A percentile compares a stretch with the other conserved stretches of the same genome.
Conservation (phyloP, 805 yeast genomes). For the Candida adriatica region DNA sequence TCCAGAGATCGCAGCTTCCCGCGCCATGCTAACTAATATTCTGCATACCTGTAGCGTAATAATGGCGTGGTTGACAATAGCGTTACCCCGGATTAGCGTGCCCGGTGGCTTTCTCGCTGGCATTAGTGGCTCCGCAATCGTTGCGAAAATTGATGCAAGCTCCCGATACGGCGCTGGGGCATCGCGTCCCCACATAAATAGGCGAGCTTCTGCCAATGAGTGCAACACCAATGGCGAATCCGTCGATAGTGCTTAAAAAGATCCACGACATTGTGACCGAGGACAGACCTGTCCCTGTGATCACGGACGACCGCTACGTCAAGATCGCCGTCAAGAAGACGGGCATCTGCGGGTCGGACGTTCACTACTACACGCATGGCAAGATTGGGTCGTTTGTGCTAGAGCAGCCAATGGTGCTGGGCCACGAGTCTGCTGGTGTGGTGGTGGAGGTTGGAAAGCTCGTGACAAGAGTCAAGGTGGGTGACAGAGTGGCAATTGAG, state of each 20-base stretch:
- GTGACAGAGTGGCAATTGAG: conserved; percentile 85
- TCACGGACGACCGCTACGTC: conserved; percentile 60
- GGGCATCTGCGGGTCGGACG: conserved; percentile 85
- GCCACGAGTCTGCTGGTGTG: conserved; percentile 82
- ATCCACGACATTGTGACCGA: conserved; percentile 60
- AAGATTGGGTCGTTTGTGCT: conserved; percentile 72
- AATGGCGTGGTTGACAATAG: too few species aligned
- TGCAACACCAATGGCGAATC: conserved; percentile 5
- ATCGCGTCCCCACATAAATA: background rate
- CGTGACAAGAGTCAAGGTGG: conserved; percentile 62
- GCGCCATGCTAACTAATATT: conserved; percentile 1
- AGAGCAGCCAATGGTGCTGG: conserved; percentile 74
- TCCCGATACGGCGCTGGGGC: background rate
- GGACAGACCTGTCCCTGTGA: conserved; percentile 58
- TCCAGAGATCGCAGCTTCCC: conserved; percentile 8
- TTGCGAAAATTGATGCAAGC: conserved; percentile 4
- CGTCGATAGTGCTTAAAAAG: conserved; percentile 51
- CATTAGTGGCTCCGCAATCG: conserved; percentile 1
- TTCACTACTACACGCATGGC: conserved; percentile 78
- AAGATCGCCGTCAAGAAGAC: conserved; percentile 72
- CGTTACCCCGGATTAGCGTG: conserved; percentile 2
- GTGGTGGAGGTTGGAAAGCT: conserved; percentile 62
- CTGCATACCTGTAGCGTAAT: background rate
- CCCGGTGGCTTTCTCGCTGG: conserved; percentile 4
- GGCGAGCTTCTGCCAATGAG: background rate